Evolutionary conservation across 2,329 filamentous ascomycete species (phyloP).

Genomic region (Paraphaeosphaeria sporulosa): DNA sequence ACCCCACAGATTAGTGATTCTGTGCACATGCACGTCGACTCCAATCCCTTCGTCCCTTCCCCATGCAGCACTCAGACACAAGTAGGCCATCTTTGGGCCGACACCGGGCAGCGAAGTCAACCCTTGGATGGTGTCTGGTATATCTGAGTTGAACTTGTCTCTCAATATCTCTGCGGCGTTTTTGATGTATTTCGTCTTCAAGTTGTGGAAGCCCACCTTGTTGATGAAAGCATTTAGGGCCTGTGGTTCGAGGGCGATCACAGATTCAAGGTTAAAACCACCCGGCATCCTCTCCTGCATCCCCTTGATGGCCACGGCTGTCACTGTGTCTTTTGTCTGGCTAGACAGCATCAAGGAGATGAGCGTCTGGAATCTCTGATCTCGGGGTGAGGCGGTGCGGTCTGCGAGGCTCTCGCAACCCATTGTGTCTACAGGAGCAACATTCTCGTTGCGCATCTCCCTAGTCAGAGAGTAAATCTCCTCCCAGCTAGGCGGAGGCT

Average conservation of each 20-base stretch:
- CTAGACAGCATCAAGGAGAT: slow-evolving; percentile 89
- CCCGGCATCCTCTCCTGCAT: slow-evolving; percentile 76
- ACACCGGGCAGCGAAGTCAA: slow-evolving; percentile 83
- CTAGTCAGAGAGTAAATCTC: slow-evolving; percentile 79
- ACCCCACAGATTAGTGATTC: slow-evolving; percentile 92
- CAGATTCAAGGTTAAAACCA: slow-evolving; percentile 76
- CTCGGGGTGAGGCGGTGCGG: slow-evolving; percentile 56
- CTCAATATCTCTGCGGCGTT: slow-evolving; percentile 75
- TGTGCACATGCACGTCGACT: slow-evolving; percentile 93
- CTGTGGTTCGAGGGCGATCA: slow-evolving; percentile 74
- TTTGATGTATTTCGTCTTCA: slow-evolving; percentile 88
- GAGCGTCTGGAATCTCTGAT: slow-evolving; percentile 84
- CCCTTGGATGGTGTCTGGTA: slow-evolving; percentile 78
- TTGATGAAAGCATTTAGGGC: slow-evolving; percentile 77
- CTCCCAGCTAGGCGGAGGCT: slow-evolving; percentile 82
- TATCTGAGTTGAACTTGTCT: slow-evolving; percentile 75
- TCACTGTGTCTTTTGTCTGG: slow-evolving; percentile 93
- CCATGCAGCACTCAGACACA: slow-evolving; percentile 82
- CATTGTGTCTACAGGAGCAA: slow-evolving; percentile 95
- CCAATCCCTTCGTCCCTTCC: slow-evolving; percentile 78
- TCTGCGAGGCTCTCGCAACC: slow-evolving; percentile 83
- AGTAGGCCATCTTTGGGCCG: slow-evolving; percentile 93
- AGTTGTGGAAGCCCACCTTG: slow-evolving; percentile 92
- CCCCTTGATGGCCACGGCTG: slow-evolving; percentile 79
- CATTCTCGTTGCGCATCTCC: slow-evolving; percentile 75